Evolutionary conservation across 2,329 filamentous ascomycete species (phyloP).

Genomic region (Penicillium freii): DNA sequence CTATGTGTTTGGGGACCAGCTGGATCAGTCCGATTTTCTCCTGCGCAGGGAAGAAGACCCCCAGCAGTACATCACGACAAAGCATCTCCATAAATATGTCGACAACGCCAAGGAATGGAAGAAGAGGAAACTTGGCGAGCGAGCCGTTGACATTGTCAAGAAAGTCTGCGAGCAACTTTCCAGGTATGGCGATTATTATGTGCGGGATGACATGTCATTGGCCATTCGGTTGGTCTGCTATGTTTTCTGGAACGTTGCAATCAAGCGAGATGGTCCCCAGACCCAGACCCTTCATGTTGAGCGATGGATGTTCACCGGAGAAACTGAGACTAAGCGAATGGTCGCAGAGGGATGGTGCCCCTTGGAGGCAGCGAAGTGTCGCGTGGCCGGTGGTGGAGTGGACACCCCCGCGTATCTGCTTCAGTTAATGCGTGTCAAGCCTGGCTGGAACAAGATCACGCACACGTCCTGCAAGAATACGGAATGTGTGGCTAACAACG

Average conservation of each 20-base stretch:
- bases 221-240: neutral
- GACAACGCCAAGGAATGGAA: constrained; percentile 12
- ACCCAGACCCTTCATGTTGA: neutral
- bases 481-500: constrained; percentile 13
- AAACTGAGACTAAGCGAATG: neutral
- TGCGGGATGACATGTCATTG: neutral
- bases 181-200: neutral
- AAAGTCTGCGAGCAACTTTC: constrained; percentile 7
- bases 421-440: neutral
- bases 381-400: neutral
- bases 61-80: constrained; percentile 8
- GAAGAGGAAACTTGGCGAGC: constrained; percentile 7
- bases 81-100: constrained; percentile 9
- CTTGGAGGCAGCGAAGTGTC: neutral
- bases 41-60: neutral
- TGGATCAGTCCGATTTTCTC: constrained; percentile 12
- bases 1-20: constrained; percentile 8
- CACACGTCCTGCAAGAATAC: constrained; percentile 2
- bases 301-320: neutral
- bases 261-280: neutral
- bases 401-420: neutral
- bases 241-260: neutral
- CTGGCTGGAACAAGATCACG: neutral
- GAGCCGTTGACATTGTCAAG: constrained; percentile 10
- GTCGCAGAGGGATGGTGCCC: neutral